These are phyloP conservation scores for Pisolithus microcarpus DNA, from an alignment of 768 basidiomycete genomes.

Conservation along the genomic window DNA sequence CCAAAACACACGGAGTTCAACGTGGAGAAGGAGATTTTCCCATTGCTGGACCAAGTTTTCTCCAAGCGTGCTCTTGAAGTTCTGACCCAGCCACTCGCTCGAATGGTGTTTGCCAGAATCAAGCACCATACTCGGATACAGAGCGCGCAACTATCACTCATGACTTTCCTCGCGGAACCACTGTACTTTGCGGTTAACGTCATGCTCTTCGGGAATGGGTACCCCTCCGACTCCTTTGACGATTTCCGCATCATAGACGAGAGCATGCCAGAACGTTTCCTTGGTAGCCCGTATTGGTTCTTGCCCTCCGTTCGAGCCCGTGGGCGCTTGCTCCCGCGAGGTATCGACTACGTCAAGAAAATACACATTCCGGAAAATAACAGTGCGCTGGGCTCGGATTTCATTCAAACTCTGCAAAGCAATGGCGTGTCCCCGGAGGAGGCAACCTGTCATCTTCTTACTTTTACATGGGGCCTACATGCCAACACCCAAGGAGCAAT, in stretches of 20 bases:
- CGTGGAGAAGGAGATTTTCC: slow-evolving; percentile 16
- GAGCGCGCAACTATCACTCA: slow-evolving; percentile 8
- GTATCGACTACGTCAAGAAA: slow-evolving; percentile 9
- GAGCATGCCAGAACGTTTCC: slow-evolving; percentile 16
- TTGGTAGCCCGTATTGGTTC: slow-evolving; percentile 7
- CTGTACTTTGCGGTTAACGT: slow-evolving; percentile 15
- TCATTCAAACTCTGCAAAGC: slow-evolving; percentile 13
- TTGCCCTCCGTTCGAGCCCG: slow-evolving; percentile 14
- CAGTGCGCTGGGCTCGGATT: slow-evolving; percentile 6
- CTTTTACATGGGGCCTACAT: slow-evolving; percentile 20
- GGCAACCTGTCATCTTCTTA: slow-evolving; percentile 17
- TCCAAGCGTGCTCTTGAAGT: slow-evolving; percentile 10
- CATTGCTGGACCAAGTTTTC: slow-evolving; percentile 15
- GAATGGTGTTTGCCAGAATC: slow-evolving; percentile 8
- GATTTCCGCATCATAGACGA: slow-evolving; percentile 16
- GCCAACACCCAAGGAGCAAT: slow-evolving; percentile 17
- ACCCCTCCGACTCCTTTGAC: slow-evolving; percentile 13
- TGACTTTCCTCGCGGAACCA: slow-evolving; percentile 9
- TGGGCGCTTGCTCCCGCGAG: slow-evolving; percentile 1
- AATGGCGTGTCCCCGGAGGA: slow-evolving; percentile 14
- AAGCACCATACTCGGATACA: neutral
- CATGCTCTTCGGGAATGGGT: slow-evolving; percentile 13
- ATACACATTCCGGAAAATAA: slow-evolving; percentile 3
- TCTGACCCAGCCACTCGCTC: slow-evolving; percentile 10
- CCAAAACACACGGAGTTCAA: neutral